A percentile compares a stretch with the other conserved stretches of the same genome.
Evolutionary conservation across 768 basidiomycete genomes (phyloP).

Genomic region (Cystobasidium tubakii): DNA sequence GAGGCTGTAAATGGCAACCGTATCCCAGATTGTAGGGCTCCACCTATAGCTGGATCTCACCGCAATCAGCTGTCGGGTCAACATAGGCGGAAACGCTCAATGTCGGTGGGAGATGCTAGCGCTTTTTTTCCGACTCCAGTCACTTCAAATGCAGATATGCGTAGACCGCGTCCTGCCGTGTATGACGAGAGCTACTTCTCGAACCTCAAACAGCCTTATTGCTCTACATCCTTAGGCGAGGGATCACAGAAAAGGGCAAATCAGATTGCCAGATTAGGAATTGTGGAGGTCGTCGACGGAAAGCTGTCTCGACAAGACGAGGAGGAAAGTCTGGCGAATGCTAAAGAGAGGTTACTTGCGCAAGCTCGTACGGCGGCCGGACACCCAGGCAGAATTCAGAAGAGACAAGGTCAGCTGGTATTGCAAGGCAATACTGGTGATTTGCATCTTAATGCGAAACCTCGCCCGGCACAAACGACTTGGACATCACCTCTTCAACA

Average conservation of each 20-base stretch:
- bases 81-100: constrained; percentile 21
- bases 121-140: neutral
- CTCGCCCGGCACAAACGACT: neutral
- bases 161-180: neutral
- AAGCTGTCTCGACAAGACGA: neutral
- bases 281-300: neutral
- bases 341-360: neutral
- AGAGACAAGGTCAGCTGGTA: constrained; percentile 4
- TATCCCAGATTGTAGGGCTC: neutral
- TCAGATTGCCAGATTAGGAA: neutral
- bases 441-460: neutral
- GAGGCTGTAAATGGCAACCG: neutral
- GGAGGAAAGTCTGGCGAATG: neutral
- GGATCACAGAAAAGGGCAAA: neutral
- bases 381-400: neutral
- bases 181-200: constrained; percentile 26
- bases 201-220: neutral
- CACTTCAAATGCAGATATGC: neutral
- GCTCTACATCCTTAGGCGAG: neutral
- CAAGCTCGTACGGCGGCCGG: neutral
- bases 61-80: neutral
- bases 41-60: neutral
- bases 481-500: constrained; percentile 5
- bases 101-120: constrained; percentile 2
- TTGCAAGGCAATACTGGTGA: neutral